Evolutionary conservation across 192 early-diverging fungal genomes (phyloP).

Genomic region (Pilobolus umbonatus): DNA sequence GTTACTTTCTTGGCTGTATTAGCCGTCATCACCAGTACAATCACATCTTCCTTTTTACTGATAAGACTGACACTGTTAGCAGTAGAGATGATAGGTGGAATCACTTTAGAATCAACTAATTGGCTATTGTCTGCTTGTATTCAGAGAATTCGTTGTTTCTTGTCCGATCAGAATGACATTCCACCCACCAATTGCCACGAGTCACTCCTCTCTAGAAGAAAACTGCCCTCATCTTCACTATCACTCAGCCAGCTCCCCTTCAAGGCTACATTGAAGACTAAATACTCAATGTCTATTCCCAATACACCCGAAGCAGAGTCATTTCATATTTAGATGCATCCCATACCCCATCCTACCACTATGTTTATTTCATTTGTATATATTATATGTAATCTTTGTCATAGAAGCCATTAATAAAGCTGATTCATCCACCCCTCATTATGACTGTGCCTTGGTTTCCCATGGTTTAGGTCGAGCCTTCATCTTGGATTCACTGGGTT

Average conservation of each 20-base stretch:
- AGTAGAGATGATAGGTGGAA: slow-evolving; percentile 12
- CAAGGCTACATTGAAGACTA: slow-evolving; percentile 11
- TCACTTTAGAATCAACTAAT: slow-evolving; percentile 17
- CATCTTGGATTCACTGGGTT: slow-evolving; percentile 29
- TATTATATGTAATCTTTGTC: slow-evolving; percentile 3
- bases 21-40: slow-evolving; percentile 15
- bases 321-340: background rate
- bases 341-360: background rate
- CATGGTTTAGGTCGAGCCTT: slow-evolving; percentile 33
- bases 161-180: background rate
- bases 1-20: slow-evolving; percentile 4
- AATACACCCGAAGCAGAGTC: slow-evolving; percentile 8
- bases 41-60: slow-evolving; percentile 20
- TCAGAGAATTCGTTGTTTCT: background rate
- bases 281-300: slow-evolving; percentile 12
- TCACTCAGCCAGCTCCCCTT: slow-evolving; percentile 11
- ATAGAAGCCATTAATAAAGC: background rate
- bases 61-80: slow-evolving; percentile 9
- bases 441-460: slow-evolving; percentile 26
- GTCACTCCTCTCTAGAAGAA: background rate
- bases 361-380: slow-evolving; percentile 2
- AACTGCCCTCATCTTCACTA: slow-evolving; percentile 2
- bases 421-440: background rate
- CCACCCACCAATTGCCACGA: background rate
- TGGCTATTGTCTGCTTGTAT: slow-evolving; percentile 9